These are phyloP conservation scores for Chromosphaera perkinsii DNA, from an alignment of 208 protist species.

Conservation along the genomic window DNA sequence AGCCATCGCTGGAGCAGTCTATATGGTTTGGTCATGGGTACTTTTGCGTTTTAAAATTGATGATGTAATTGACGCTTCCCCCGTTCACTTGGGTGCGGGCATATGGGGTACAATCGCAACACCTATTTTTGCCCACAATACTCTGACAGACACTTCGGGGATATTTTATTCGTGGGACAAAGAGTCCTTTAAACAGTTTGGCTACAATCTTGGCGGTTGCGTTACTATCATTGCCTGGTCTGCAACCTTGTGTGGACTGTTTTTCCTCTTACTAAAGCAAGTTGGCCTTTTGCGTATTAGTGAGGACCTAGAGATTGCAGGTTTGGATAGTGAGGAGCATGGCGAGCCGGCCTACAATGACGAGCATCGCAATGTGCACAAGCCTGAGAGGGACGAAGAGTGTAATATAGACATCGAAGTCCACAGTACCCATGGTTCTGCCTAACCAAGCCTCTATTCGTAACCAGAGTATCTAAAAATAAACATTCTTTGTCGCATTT, in stretches of 20 bases:
- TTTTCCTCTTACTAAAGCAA: background rate
- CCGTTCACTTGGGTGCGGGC: conserved; percentile 15
- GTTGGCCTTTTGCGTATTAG: background rate
- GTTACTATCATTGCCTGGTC: conserved; percentile 6
- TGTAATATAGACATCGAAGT: too few relatives aligned
- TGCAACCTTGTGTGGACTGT: background rate
- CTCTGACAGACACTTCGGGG: background rate
- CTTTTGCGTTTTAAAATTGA: background rate
- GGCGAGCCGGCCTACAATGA: conserved; percentile 10
- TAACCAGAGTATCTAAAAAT: too few relatives aligned
- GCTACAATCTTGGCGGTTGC: conserved; percentile 2
- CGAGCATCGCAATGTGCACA: too few relatives aligned
- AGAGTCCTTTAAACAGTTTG: background rate
- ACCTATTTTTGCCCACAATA: conserved; percentile 1
- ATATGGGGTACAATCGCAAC: conserved; percentile 11
- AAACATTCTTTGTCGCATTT: too few relatives aligned
- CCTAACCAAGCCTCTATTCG: too few relatives aligned
- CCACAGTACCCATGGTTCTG: too few relatives aligned
- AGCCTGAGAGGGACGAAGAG: too few relatives aligned
- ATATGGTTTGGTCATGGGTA: background rate
- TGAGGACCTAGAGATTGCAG: background rate
- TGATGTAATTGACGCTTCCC: conserved; percentile 5
- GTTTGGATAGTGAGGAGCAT: conserved; percentile 6
- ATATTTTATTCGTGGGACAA: conserved; percentile 2
- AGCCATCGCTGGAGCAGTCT: background rate